Evolutionary conservation across 2,329 filamentous ascomycete species (phyloP).

Genomic region (Colletotrichum orchidophilum): DNA sequence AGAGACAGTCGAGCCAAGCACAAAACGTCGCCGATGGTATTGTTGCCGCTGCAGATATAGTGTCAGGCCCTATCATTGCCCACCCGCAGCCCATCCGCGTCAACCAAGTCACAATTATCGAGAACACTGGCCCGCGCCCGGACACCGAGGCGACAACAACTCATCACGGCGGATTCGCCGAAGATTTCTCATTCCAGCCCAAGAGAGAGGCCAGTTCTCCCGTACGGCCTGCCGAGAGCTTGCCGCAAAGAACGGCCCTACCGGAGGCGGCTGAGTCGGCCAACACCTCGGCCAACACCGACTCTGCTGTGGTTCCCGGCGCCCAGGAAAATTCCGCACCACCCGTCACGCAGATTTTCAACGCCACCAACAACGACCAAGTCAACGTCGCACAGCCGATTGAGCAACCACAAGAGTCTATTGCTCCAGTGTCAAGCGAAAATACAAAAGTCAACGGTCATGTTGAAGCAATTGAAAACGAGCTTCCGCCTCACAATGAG

Average conservation of each 20-base stretch:
- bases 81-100: constrained; percentile 33
- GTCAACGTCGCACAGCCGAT: neutral
- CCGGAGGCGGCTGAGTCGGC: constrained; percentile 28
- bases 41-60: neutral
- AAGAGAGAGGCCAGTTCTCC: constrained; percentile 29
- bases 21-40: neutral
- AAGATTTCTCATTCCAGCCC: constrained; percentile 23
- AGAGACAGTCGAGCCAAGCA: neutral
- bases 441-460: constrained; percentile 13
- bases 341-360: neutral
- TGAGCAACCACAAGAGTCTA: neutral
- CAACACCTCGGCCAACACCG: neutral
- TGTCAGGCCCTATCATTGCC: constrained; percentile 23
- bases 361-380: neutral
- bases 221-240: constrained; percentile 13
- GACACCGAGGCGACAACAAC: neutral
- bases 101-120: constrained; percentile 32
- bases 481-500: neutral
- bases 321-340: constrained; percentile 22
- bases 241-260: constrained; percentile 13
- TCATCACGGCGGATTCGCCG: neutral
- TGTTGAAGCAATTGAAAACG: neutral
- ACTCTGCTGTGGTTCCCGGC: constrained; percentile 3
- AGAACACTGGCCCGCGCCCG: neutral
- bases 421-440: neutral